Evolutionary conservation across 805 yeast genomes (phyloP).

Genomic region (Yarrowia sp.): DNA sequence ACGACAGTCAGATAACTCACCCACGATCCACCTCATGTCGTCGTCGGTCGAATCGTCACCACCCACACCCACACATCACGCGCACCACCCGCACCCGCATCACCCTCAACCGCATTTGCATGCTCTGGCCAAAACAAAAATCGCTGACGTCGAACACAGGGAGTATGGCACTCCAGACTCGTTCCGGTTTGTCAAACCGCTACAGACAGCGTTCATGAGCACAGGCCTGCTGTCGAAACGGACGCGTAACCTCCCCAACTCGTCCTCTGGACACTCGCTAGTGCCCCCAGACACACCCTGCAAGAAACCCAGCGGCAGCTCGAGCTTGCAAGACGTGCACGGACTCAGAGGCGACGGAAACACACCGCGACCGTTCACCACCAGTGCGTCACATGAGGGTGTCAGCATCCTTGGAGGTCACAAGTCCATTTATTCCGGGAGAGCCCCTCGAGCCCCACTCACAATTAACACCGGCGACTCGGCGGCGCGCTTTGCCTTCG

Average conservation of each 20-base stretch:
- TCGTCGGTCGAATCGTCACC: slow-evolving; percentile 30
- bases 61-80: slow-evolving; percentile 13
- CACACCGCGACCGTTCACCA: background rate
- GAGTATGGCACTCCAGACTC: slow-evolving; percentile 51
- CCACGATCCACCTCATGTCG: slow-evolving; percentile 32
- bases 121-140: background rate
- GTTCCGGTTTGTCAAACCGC: slow-evolving; percentile 72
- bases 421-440: background rate
- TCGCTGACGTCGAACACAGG: background rate
- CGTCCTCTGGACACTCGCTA: slow-evolving; percentile 32
- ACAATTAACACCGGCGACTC: slow-evolving; percentile 19
- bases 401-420: background rate
- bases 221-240: slow-evolving; percentile 67
- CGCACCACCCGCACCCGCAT: slow-evolving; percentile 19
- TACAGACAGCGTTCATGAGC: slow-evolving; percentile 78
- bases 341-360: background rate
- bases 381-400: background rate
- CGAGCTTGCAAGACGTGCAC: slow-evolving; percentile 10
- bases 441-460: background rate
- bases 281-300: slow-evolving; percentile 64
- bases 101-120: slow-evolving; percentile 8
- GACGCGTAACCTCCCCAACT: slow-evolving; percentile 41
- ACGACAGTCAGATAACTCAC: background rate
- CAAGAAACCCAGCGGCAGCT: slow-evolving; percentile 42
- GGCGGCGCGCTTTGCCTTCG: slow-evolving; percentile 10